These are phyloP conservation scores for Neurospora sp. DNA, from an alignment of 495 filamentous ascomycete genomes.

Conservation along the genomic window DNA sequence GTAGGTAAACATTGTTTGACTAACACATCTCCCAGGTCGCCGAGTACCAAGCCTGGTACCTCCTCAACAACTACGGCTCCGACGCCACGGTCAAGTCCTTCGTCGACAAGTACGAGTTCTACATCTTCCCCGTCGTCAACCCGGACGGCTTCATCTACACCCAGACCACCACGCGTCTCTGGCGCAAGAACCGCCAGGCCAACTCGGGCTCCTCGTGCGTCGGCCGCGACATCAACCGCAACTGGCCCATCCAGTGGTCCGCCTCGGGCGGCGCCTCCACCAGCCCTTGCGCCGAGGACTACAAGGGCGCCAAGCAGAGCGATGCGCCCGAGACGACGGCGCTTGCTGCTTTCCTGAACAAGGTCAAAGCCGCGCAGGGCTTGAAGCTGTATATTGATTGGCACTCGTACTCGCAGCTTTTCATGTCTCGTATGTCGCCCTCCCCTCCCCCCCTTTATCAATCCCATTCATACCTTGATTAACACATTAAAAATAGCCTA, in stretches of 20 bases:
- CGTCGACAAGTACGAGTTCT: slow-evolving; percentile 53
- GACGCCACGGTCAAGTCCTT: slow-evolving; percentile 31
- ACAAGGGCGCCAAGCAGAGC: slow-evolving; percentile 35
- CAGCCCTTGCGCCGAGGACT: slow-evolving; percentile 43
- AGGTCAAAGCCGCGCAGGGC: slow-evolving; percentile 30
- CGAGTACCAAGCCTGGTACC: slow-evolving; percentile 47
- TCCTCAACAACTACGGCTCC: slow-evolving; percentile 36
- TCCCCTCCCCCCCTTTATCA: too few relatives aligned
- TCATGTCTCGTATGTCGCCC: slow-evolving; percentile 23
- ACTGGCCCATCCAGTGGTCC: slow-evolving; percentile 49
- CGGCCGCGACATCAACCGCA: slow-evolving; percentile 54
- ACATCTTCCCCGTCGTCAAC: slow-evolving; percentile 53
- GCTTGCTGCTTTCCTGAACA: slow-evolving; percentile 30
- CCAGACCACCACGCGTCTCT: slow-evolving; percentile 47
- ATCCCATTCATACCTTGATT: slow-evolving; percentile 13
- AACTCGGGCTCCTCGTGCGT: slow-evolving; percentile 34
- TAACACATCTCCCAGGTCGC: slow-evolving; percentile 14
- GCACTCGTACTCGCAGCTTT: slow-evolving; percentile 48
- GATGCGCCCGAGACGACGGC: slow-evolving; percentile 42
- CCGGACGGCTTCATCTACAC: slow-evolving; percentile 56
- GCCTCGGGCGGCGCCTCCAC: slow-evolving; percentile 40
- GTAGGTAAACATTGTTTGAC: too few relatives aligned
- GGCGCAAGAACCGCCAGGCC: slow-evolving; percentile 54
- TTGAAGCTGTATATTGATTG: slow-evolving; percentile 53
- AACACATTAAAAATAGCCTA: slow-evolving; percentile 12